phyloP scores from a whole-genome alignment of 1,284 basidiomycete genomes.

The Neotropicomus parvogracilis region DNA sequence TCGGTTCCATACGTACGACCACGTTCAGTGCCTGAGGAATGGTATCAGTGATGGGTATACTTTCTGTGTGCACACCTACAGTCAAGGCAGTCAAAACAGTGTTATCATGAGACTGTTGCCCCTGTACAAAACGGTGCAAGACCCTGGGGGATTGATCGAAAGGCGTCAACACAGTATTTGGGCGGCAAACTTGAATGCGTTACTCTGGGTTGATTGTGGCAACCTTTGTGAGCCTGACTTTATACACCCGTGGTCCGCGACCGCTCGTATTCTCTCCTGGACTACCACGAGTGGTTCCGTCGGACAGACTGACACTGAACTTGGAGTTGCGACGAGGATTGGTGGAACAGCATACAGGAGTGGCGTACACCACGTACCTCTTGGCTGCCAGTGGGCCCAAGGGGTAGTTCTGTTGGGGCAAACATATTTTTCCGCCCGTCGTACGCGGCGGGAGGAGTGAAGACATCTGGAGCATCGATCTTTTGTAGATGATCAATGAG shows the following conservation, averaged over 20 bases:
- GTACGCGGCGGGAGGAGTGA: conserved; percentile 64
- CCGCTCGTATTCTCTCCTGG: conserved; percentile 34
- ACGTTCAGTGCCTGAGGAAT: conserved; percentile 63
- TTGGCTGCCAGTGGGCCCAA: conserved; percentile 45
- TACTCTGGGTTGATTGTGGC: conserved; percentile 75
- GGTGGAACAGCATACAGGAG: background rate
- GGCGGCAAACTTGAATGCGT: conserved; percentile 7
- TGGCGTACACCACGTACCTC: conserved; percentile 39
- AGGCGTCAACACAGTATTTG: conserved; percentile 3
- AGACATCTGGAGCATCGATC: conserved; percentile 52
- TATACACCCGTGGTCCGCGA: conserved; percentile 56
- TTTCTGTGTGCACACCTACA: conserved; percentile 34
- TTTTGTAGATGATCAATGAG: conserved; percentile 60
- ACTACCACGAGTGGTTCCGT: conserved; percentile 35
- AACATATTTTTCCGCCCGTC: conserved; percentile 79
- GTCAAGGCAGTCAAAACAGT: conserved; percentile 69
- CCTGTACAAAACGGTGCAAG: conserved; percentile 59
- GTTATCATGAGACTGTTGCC: conserved; percentile 67
- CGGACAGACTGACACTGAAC: conserved; percentile 59
- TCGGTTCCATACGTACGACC: conserved; percentile 70
- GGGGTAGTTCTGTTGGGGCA: conserved; percentile 50
- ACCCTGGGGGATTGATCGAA: conserved; percentile 53
- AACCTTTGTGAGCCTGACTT: conserved; percentile 61
- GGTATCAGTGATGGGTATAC: conserved; percentile 1
- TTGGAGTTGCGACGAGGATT: conserved; percentile 26